phyloP scores from a whole-genome alignment of 2,329 filamentous ascomycete species.

The Fusarium bulbicola region DNA sequence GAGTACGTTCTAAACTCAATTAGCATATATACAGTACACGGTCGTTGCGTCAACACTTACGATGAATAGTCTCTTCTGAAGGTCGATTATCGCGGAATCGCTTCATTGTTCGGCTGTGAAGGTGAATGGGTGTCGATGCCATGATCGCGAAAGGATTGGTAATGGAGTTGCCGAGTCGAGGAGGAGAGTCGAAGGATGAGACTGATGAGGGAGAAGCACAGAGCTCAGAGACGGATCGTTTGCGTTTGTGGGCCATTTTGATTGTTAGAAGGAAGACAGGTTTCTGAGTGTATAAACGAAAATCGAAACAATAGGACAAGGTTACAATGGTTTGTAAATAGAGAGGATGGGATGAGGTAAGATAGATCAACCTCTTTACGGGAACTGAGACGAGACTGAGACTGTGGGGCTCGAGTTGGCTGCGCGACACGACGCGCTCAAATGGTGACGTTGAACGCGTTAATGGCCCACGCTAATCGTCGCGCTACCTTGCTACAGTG shows the following conservation, averaged over 20 bases:
- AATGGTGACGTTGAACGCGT: constrained; percentile 16
- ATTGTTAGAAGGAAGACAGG: background rate
- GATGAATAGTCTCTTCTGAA: constrained; percentile 63
- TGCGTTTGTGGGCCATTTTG: constrained; percentile 66
- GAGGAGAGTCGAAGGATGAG: constrained; percentile 53
- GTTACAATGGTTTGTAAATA: background rate
- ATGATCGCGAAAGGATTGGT: constrained; percentile 47
- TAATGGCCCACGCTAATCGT: background rate
- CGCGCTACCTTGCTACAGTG: background rate
- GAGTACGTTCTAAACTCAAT: constrained; percentile 60
- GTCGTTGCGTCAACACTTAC: constrained; percentile 51
- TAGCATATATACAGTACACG: background rate
- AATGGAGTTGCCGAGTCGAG: constrained; percentile 43
- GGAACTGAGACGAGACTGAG: background rate
- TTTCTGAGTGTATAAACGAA: too few species aligned
- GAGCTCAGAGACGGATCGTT: constrained; percentile 68
- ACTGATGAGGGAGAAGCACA: constrained; percentile 57
- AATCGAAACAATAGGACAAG: background rate
- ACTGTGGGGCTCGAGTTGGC: constrained; percentile 9
- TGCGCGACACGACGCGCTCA: constrained; percentile 33
- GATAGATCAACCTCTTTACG: background rate
- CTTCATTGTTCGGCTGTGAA: constrained; percentile 68
- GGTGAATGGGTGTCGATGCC: constrained; percentile 52
- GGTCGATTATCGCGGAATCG: constrained; percentile 68
- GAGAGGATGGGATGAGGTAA: constrained; percentile 13